Evolutionary conservation across 208 protist genomes (phyloP).

Genomic region (Leishmania mexicana): DNA sequence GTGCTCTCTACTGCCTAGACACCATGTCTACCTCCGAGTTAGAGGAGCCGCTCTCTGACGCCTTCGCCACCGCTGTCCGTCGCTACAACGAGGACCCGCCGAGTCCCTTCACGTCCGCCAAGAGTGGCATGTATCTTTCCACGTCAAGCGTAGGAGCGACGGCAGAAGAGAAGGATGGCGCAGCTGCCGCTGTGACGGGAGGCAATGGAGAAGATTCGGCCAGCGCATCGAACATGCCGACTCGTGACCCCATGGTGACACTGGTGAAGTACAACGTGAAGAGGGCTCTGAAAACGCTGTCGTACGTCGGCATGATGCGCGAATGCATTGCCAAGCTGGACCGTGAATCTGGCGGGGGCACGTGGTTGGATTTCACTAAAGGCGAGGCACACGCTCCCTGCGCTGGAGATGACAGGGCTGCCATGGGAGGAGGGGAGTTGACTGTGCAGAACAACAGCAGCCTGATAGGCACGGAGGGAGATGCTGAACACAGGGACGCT

Average conservation of each 20-base stretch:
- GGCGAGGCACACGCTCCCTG: conserved; percentile 1
- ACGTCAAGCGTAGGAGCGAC: conserved; percentile 1
- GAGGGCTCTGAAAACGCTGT: conserved; percentile 36
- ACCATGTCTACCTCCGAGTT: conserved; percentile 49
- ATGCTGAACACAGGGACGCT: background rate
- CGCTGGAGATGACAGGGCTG: background rate
- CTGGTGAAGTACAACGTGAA: conserved; percentile 69
- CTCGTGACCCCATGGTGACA: conserved; percentile 8
- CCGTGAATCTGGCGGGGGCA: background rate
- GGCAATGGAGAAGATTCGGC: background rate
- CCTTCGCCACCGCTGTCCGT: conserved; percentile 46
- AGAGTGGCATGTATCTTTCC: background rate
- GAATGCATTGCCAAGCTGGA: conserved; percentile 26
- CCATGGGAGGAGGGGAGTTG: background rate
- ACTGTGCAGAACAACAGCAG: background rate
- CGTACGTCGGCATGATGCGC: conserved; percentile 43
- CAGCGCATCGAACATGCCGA: background rate
- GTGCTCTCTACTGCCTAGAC: conserved; percentile 55
- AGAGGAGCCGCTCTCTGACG: conserved; percentile 62
- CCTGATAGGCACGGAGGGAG: background rate
- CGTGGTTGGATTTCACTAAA: conserved; percentile 39
- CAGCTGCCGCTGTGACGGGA: background rate
- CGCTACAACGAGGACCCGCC: conserved; percentile 25
- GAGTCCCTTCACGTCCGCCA: background rate
- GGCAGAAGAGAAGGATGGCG: background rate